Conservation (phyloP, 331 rosid species). For the Malus hybrid region DNA sequence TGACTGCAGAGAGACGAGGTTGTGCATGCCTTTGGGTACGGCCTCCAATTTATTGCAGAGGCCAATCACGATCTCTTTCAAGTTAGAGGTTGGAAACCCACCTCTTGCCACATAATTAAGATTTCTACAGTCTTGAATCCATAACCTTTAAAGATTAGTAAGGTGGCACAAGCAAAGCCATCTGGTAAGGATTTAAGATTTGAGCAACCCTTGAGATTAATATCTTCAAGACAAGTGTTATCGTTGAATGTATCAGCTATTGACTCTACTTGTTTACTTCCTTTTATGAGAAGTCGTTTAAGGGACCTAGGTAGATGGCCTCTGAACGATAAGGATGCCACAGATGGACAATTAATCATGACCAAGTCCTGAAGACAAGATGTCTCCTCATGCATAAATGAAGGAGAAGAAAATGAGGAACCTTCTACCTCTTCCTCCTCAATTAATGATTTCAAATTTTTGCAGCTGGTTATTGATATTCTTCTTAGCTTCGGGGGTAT, state of each 20-base stretch:
- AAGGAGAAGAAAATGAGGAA: not conserved
- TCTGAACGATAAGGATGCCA: conserved; percentile 10
- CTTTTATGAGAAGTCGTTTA: not conserved
- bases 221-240: conserved; percentile 10
- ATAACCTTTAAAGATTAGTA: not conserved
- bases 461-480: conserved; percentile 1
- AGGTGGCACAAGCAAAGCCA: conserved; percentile 2
- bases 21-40: not conserved
- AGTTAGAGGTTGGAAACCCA: not conserved
- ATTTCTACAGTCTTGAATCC: not conserved
- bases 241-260: not conserved
- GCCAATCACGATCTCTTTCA: rapidly evolving
- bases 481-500: conserved; percentile 12
- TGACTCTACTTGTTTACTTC: conserved; percentile 6
- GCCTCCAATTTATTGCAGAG: not conserved
- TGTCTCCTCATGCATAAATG: not conserved
- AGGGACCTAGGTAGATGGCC: conserved; percentile 2
- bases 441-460: conserved; percentile 9
- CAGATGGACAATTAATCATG: conserved; percentile 8
- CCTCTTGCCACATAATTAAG: not conserved
- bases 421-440: not conserved
- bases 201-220: not conserved
- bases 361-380: conserved; percentile 2
- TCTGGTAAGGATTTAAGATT: conserved; percentile 14
- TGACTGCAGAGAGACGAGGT: not conserved